Evolutionary conservation across 805 yeast species (phyloP), one percentile per base, ranked within the genome.

Genomic region (Teunomyces stri): DNA sequence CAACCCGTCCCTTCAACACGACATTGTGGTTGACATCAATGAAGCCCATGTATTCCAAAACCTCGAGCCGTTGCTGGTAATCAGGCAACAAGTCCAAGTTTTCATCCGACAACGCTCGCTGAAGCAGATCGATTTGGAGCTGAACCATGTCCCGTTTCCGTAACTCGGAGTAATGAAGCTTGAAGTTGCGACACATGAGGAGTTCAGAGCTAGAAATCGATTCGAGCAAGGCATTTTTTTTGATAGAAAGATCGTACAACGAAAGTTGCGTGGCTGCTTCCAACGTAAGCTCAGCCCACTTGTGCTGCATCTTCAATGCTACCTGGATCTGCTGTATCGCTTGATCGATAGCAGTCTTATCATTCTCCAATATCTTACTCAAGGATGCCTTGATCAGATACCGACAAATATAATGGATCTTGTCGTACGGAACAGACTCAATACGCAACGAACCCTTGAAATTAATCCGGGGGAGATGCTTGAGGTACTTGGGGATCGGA

Each of bases 61-160:
- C 96, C 34, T 76, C 78, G 34, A 94, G 69, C 56, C 99, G 80
- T 64, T 89, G 96, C 59, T 89, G 95, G 61, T 94, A 94, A 61
- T 94, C 97, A 0, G 99, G 98, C 31, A 94, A 73, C 40, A 94
- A 71, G 54, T 89, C 96, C 58, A 94, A 70, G 58, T 91, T 94
- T 56, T 91, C 96, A 49, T 89, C 96, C 0, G 96, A 85, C 53
- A 90, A 78, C 42, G 85, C 69, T 41, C 77, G 74, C 55, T 81
- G 81, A 56, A 89, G 63, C 0, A 74, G 64, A 9, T 69, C 76
- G 18, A 91, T 83, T 49, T 82, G 74, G 11, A 63, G 58, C 47
- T 75, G 72, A 18, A 87, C 60, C 25, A 60, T 48, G 46, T 72
- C 71, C 50, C 76, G 79, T 40, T 73, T 68, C 37, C 78, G 72